Base-by-base conservation (phyloP, 108 stramenopile genomes). In the Seminavis robusta region DNA sequence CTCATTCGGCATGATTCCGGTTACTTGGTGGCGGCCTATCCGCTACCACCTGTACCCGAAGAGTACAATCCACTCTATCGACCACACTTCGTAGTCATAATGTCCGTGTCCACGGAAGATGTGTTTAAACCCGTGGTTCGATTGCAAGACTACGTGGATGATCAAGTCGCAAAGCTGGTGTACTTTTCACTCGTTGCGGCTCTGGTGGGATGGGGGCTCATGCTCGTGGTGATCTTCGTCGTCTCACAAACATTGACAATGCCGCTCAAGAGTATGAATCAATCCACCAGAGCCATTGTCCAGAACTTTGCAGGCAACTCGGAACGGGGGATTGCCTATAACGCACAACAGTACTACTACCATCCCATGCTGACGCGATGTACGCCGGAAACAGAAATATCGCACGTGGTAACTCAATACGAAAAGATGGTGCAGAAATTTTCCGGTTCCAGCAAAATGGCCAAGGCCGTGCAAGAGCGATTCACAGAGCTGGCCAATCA, bases 371-470 rank as follows among this genome's bases (percentile, higher is more conserved):
- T n/a, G n/a, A n/a, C n/a, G n/a, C n/a, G n/a, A n/a, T n/a, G n/a
- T n/a, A 48, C 68, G 3, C 78, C 76, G 9, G 63, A 73, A 43
- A 80, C 79, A 21, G 83, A 84, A 48, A 55, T 80, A 15, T 51
- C 41, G 34, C 55, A 51, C 10, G 47, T 83, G 24, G 65, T 68
- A 0, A 40, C 25, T 3, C 71, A 71, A 27, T 79, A 79, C 24
- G 7, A 27, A 2, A 54, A 28, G 3, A 67, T 67, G 65, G 58
- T 74, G 10, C 32, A 27, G 26, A 34, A 48, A 1, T 74, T 74
- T 31, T 62, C 59, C 28, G n/a, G n/a, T n/a, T n/a, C n/a, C n/a
- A n/a, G n/a, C n/a, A n/a, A n/a, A n/a, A 59, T 59, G 44, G 60
- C 60, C 1, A 61, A 69, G 48, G 28, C 61, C 3, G 69, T 58